Evolutionary conservation across 495 filamentous ascomycete species (phyloP).

Genomic region (Talaromyces liani): DNA sequence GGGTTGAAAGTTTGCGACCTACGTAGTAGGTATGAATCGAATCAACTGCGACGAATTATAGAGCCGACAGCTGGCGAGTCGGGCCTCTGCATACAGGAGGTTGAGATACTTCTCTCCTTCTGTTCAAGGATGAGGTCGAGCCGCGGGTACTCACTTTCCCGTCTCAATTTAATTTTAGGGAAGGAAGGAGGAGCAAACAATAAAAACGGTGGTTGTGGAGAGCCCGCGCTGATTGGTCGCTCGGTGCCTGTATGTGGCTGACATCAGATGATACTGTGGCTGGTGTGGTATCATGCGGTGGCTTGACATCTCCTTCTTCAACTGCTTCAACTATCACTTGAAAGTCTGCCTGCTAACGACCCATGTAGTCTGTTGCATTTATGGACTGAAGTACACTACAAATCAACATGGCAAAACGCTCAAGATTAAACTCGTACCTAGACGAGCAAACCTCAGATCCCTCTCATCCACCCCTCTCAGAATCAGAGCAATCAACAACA

Average conservation of each 20-base stretch:
- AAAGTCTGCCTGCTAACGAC: background rate
- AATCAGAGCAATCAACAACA: background rate
- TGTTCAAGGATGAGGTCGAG: background rate
- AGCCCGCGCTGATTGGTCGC: background rate
- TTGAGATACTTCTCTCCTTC: background rate
- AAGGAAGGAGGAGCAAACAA: background rate
- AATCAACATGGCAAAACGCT: constrained; percentile 50
- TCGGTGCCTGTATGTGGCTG: background rate
- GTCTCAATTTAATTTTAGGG: background rate
- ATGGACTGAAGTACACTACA: background rate
- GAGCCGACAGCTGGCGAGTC: background rate
- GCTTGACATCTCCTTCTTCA: background rate
- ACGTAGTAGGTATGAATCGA: background rate
- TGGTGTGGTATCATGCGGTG: background rate
- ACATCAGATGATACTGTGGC: background rate
- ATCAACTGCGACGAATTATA: background rate
- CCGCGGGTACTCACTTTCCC: background rate
- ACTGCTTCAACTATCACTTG: background rate
- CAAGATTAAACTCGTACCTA: constrained; percentile 37
- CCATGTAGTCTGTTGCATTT: background rate
- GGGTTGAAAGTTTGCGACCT: background rate
- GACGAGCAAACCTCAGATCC: background rate
- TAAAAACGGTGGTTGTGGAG: background rate
- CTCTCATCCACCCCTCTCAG: background rate
- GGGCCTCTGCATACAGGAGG: background rate